phyloP scores from a whole-genome alignment of 169 alveolate genomes.

The Plasmodium gonderi region DNA sequence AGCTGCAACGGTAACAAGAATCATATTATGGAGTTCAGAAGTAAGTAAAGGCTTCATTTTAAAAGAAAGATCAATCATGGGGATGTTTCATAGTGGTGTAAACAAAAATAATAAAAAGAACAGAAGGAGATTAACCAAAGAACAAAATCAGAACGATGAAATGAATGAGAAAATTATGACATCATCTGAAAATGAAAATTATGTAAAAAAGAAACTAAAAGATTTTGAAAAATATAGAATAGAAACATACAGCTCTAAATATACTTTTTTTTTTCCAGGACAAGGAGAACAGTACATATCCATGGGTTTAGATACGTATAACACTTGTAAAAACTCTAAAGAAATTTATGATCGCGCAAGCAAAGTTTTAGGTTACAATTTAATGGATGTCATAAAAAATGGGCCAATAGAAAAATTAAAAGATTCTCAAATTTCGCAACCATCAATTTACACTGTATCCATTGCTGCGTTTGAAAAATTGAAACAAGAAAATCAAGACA shows the following conservation, averaged over 20 bases:
- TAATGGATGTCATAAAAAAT: slow-evolving; percentile 75
- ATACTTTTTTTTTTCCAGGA: slow-evolving; percentile 81
- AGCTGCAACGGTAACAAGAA: neutral
- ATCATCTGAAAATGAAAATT: slow-evolving; percentile 60
- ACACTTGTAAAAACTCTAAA: slow-evolving; percentile 57
- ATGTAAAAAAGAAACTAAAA: slow-evolving; percentile 39
- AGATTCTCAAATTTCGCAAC: slow-evolving; percentile 77
- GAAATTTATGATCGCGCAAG: slow-evolving; percentile 76
- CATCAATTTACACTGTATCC: slow-evolving; percentile 79
- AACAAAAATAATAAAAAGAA: neutral
- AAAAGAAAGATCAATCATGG: neutral
- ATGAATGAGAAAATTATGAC: slow-evolving; percentile 19
- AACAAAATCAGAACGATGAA: neutral
- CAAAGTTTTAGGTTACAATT: slow-evolving; percentile 75
- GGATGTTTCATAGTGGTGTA: neutral
- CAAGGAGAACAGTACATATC: slow-evolving; percentile 81
- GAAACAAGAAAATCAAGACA: slow-evolving; percentile 63
- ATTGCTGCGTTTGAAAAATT: slow-evolving; percentile 78
- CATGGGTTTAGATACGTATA: slow-evolving; percentile 77
- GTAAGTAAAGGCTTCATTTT: slow-evolving; percentile 6
- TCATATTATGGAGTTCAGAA: slow-evolving; percentile 10
- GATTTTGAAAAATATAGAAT: slow-evolving; percentile 69
- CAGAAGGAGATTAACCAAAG: neutral
- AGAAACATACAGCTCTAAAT: slow-evolving; percentile 40
- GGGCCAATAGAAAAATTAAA: slow-evolving; percentile 79